A percentile compares a stretch with the other conserved stretches of the same genome.
Evolutionary conservation across 805 yeast genomes (phyloP).

Genomic region (Clavispora fructus): DNA sequence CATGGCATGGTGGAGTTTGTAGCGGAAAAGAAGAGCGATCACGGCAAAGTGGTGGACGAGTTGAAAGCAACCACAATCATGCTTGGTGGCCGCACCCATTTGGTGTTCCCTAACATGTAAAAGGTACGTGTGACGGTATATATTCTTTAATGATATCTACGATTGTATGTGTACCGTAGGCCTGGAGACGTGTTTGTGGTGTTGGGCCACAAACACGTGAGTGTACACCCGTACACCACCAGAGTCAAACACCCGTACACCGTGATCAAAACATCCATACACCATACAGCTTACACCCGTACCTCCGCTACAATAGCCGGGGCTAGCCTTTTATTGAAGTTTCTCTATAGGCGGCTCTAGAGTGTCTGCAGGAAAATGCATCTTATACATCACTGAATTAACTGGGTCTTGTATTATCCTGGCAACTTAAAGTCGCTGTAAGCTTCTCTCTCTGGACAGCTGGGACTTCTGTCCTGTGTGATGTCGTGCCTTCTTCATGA

Average conservation of each 20-base stretch:
- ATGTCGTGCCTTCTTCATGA: too few relatives aligned
- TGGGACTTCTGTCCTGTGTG: too few relatives aligned
- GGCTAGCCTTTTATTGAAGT: too few relatives aligned
- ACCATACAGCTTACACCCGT: not conserved
- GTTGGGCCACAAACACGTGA: not conserved
- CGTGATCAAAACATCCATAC: not conserved
- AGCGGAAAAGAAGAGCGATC: slow-evolving; percentile 27
- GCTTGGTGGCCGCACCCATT: slow-evolving; percentile 32
- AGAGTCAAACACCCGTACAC: not conserved
- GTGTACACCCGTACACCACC: too few relatives aligned
- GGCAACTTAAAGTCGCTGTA: too few relatives aligned
- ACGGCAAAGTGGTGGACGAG: slow-evolving; percentile 14
- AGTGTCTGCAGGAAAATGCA: too few relatives aligned
- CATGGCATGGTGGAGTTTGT: slow-evolving; percentile 32
- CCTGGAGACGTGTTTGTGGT: not conserved
- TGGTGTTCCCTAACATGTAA: slow-evolving; percentile 34
- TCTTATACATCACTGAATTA: too few relatives aligned
- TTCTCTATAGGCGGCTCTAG: too few relatives aligned
- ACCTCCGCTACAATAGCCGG: not conserved
- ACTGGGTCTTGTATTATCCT: too few relatives aligned
- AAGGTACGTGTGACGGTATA: not conserved
- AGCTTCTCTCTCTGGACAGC: too few relatives aligned
- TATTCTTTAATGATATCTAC: not conserved
- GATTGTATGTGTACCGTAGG: too few relatives aligned
- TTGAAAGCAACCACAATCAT: slow-evolving; percentile 19